Conservation (phyloP, 371 early-diverging fungal species). For the Rozella allomycis region DNA sequence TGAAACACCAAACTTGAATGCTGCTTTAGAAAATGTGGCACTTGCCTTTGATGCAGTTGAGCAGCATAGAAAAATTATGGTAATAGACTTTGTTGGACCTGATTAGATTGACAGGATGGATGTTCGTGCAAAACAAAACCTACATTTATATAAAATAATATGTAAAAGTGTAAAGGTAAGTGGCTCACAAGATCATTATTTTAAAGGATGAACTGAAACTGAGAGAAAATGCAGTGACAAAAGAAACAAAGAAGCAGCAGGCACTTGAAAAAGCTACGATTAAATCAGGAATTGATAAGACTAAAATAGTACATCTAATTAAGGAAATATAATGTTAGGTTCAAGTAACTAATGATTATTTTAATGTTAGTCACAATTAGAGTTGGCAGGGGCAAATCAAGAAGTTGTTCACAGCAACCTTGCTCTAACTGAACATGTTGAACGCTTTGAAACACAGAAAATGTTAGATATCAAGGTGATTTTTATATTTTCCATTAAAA, state of each 20-base stretch:
- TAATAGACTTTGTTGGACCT: neutral
- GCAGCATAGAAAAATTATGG: neutral
- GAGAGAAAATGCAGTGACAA: conserved; percentile 5
- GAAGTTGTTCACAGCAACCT: conserved; percentile 1
- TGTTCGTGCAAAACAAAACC: neutral
- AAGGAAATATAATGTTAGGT: no score
- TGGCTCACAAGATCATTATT: neutral
- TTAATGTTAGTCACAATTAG: conserved; percentile 6
- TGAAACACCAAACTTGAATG: neutral
- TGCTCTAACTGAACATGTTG: conserved; percentile 4
- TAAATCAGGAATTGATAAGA: conserved; percentile 6
- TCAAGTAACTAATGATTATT: neutral
- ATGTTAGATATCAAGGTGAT: conserved; percentile 8
- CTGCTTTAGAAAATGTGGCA: neutral
- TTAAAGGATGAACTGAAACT: conserved; percentile 4
- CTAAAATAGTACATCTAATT: conserved; percentile 6
- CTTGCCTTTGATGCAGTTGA: neutral
- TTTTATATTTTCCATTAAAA: no score
- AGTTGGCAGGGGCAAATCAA: conserved; percentile 5
- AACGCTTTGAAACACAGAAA: conserved; percentile 6
- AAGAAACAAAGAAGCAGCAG: conserved; percentile 9
- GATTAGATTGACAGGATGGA: neutral
- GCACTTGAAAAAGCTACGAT: conserved; percentile 6
- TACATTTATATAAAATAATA: neutral
- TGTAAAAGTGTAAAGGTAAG: neutral